These are phyloP conservation scores for Rhizopogon rudus DNA, from an alignment of 768 basidiomycete genomes.

Conservation along the genomic window DNA sequence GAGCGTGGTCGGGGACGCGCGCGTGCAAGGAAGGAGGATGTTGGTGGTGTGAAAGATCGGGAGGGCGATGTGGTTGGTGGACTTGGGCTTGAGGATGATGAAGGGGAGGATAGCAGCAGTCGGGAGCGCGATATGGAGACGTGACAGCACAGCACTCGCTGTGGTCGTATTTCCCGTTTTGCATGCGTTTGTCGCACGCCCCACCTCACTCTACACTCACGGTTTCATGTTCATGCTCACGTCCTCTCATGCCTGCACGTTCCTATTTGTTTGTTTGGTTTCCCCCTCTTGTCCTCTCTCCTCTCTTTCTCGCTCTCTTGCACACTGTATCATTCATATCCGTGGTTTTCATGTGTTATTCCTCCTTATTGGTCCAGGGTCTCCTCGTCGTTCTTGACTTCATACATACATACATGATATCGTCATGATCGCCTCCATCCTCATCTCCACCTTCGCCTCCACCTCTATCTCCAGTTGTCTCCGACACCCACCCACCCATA, in stretches of 20 bases:
- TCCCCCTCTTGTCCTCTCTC: background rate
- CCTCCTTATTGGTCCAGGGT: background rate
- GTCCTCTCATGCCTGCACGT: background rate
- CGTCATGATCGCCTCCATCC: background rate
- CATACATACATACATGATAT: too few relatives aligned
- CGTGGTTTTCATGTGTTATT: slow-evolving; percentile 1
- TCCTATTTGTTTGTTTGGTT: background rate
- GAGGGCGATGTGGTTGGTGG: background rate
- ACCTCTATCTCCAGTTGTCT: background rate
- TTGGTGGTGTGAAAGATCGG: background rate
- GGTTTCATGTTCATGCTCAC: background rate
- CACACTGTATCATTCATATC: background rate
- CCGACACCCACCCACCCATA: background rate
- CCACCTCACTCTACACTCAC: too few relatives aligned
- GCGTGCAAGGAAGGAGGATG: background rate
- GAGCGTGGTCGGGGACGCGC: background rate
- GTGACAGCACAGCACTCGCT: background rate
- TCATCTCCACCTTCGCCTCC: background rate
- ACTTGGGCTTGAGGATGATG: background rate
- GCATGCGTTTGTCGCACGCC: too few relatives aligned
- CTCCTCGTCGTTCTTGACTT: background rate
- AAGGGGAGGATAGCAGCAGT: background rate
- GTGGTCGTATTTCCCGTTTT: too few relatives aligned
- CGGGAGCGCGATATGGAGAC: background rate
- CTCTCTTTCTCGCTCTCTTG: background rate